Conservation (phyloP, 257 asterid genomes). For the Solanum clarkiae region DNA sequence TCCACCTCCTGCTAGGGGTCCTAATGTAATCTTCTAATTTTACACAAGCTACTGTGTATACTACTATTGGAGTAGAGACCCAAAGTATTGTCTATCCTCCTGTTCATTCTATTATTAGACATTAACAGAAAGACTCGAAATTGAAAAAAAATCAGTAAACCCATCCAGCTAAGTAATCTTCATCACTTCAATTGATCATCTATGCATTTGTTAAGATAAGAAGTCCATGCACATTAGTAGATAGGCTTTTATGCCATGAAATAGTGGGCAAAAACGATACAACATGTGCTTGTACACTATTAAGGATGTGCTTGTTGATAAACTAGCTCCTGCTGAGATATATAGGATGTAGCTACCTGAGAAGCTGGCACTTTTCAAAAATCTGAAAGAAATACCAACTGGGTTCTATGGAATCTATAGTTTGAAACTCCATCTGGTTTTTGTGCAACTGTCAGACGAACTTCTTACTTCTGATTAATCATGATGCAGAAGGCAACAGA, state of each 20-base stretch:
- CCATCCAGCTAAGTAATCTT: background rate
- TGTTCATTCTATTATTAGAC: background rate
- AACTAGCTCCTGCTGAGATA: background rate
- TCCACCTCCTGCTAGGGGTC: background rate
- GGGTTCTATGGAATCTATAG: background rate
- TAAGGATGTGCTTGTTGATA: background rate
- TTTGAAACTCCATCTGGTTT: background rate
- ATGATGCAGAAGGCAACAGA: background rate
- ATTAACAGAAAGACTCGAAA: background rate
- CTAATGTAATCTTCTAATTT: background rate
- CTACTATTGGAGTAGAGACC: background rate
- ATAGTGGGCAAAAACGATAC: background rate
- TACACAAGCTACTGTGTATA: background rate
- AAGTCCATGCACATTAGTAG: background rate
- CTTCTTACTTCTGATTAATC: background rate
- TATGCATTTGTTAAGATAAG: background rate
- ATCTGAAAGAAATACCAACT: background rate
- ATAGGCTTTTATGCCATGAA: background rate
- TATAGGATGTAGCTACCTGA: background rate
- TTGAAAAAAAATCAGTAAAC: background rate
- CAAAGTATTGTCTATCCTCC: background rate
- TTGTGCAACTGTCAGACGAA: background rate
- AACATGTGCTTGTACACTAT: background rate
- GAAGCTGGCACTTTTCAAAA: background rate
- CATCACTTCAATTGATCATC: background rate